Evolutionary conservation across 352 stramenopile species (phyloP), one percentile per base, ranked within the genome.

Genomic region (Globisporangium apiculatum): DNA sequence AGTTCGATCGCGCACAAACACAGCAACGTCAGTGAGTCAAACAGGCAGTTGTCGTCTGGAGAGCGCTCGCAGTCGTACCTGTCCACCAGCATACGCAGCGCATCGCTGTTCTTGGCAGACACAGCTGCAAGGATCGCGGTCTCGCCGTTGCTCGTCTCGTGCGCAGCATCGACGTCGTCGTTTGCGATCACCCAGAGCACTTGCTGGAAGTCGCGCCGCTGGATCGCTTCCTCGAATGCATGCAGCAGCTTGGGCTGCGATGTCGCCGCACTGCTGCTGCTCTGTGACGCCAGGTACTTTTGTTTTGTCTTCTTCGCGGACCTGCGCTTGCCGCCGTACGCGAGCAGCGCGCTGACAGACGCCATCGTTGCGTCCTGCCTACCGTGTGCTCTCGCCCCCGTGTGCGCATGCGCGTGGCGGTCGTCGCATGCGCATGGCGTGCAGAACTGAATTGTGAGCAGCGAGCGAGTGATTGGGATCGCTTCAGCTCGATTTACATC

Each of bases 101-200:
- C 74, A 14, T 82, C 65, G 0, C 50, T 14, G 51, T 81, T 66
- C 46, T 83, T 85, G 7, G 69, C 62, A 18, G 68, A 68, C 5
- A 89, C 69, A 8, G 80, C 80, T 11, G 70, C 80, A 41, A 91
- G 62, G 12, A 93, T 58, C 7, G 77, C 69, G 5, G 66, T 90
- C 48, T 93, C 83, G 0, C 75, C 83, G 15, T 62, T 73, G 15
- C 55, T 57, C 0, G 71, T 87, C 67, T 93, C 83, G 35, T 81
- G 72, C 15, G 75, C 67, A 2, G 67, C 72, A 14, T 60, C 49
- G 3, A 87, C 69, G 17, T 82, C 71, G 0, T 64, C 76, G 43
- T 76, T 89, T 36, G 72, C 75, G 35, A 93, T 83, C 68, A 89
- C 67, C 83, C 80, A 93, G 24, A 93, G 57, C 48, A 86, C 69